Base-by-base conservation (phyloP, 1,139 yeast species). In the Nematodospora anomalae region DNA sequence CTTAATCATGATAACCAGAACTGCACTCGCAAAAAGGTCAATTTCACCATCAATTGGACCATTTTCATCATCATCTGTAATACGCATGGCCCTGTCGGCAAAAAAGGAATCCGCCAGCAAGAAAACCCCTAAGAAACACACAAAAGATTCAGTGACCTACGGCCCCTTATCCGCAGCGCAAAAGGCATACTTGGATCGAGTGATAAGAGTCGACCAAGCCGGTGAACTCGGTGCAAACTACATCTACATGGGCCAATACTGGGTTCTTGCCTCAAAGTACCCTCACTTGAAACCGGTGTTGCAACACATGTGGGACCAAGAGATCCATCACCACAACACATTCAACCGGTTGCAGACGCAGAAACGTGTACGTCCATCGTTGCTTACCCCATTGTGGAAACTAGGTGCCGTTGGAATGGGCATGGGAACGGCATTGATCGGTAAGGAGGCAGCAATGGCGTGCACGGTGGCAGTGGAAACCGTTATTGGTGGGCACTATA, bases 391-490 rank as follows among this genome's bases (percentile, higher is more conserved):
- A 3, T 53, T 88, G 2, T 92, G 99, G 98, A 88, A 86, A 56
- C 64, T 78, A 0, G 97, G 97, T 2, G 97, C 98, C 0, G 72
- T 84, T 38, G 82, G 83, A 0, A 71, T 92, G 64, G 99, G 99
- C 2, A 79, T 79, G 1, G 84, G 83, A 1, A 92, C 98, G 0
- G 97, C 96, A 0, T 53, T 85, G 36, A 64, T 90, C 46, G 85
- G 96, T 18, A 87, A 88, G 53, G 96, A 92, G 57, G 97, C 97
- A 1, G 98, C 98, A 2, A 92, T 92, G 99, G 98, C 98, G 1
- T 94, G 99, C 56, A 92, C 99, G 0, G 97, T 90, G 43, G 98
- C 98, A 0, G 98, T 92, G 1, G 99, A 92, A 61, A 94, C 98
- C 0, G 97, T 94, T 2, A 94, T 92, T 59, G 99, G 98, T 2